Conservation (phyloP, 495 filamentous ascomycete species). For the Melanomma pulvis-pyrius region DNA sequence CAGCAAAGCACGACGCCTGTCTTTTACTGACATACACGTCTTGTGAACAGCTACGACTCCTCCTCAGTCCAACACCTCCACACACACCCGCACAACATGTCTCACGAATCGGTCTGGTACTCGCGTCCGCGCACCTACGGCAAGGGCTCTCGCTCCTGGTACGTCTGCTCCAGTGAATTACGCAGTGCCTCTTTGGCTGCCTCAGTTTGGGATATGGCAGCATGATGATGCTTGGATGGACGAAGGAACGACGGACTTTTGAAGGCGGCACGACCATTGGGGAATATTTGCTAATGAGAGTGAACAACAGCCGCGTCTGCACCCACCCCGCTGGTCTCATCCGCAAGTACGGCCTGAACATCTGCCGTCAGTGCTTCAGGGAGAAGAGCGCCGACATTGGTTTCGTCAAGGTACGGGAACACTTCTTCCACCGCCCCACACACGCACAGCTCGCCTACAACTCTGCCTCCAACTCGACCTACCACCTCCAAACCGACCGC, state of each 20-base stretch:
- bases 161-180: conserved; percentile 43
- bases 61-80: conserved; percentile 3
- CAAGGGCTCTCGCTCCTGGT: conserved; percentile 92
- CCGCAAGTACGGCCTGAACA: conserved; percentile 98
- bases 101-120: conserved; percentile 99
- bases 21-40: neutral
- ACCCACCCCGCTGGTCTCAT: conserved; percentile 92
- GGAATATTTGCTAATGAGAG: conserved; percentile 31
- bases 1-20: neutral
- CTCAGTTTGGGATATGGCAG: no score
- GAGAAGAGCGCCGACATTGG: conserved; percentile 96
- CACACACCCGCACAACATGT: conserved; percentile 59
- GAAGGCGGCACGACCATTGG: neutral
- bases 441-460: neutral
- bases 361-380: conserved; percentile 99
- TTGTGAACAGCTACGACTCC: neutral
- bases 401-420: conserved; percentile 86
- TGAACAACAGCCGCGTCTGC: conserved; percentile 80
- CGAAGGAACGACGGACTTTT: neutral
- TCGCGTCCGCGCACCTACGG: conserved; percentile 94
- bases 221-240: no score
- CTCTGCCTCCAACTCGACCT: no score
- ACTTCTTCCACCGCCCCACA: neutral
- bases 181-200: neutral
- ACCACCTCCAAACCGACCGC: neutral